phyloP scores from a whole-genome alignment of 129 eudicot species.

The Escallonia herrerae region DNA sequence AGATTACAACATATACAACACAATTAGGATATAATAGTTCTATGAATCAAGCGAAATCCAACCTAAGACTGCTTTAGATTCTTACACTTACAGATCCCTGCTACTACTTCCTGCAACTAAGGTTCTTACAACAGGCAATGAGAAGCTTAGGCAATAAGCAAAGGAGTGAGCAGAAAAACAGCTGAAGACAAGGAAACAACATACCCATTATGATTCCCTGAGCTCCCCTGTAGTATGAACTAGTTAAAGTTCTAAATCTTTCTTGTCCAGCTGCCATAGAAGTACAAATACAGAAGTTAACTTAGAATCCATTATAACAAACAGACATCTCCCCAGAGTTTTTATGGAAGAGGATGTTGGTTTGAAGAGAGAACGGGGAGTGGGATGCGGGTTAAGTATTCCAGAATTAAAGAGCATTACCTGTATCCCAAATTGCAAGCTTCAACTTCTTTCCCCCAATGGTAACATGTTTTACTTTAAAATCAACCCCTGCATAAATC shows the following conservation, averaged over 20 bases:
- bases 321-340: no score
- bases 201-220: slow-evolving; percentile 94
- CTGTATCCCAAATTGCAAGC: slow-evolving; percentile 99
- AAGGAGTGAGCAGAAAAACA: slow-evolving; percentile 3
- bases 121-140: no score
- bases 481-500: slow-evolving; percentile 73
- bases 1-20: no score
- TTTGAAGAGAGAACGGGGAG: no score
- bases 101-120: no score
- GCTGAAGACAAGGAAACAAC: slow-evolving; percentile 12
- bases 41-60: no score
- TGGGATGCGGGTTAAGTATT: background rate
- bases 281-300: background rate
- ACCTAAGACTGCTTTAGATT: no score
- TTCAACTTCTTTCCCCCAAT: slow-evolving; percentile 78
- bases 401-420: slow-evolving; percentile 20
- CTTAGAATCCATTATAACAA: no score
- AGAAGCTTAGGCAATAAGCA: background rate
- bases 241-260: slow-evolving; percentile 88
- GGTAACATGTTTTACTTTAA: slow-evolving; percentile 77
- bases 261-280: slow-evolving; percentile 91
- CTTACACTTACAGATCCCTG: no score
- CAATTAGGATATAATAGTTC: no score
- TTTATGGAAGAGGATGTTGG: no score
- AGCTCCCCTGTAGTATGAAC: slow-evolving; percentile 96